Evolutionary conservation across 2,329 filamentous ascomycete genomes (phyloP), one percentile per base, ranked within the genome.

Genomic region (Calonectria crousiana): DNA sequence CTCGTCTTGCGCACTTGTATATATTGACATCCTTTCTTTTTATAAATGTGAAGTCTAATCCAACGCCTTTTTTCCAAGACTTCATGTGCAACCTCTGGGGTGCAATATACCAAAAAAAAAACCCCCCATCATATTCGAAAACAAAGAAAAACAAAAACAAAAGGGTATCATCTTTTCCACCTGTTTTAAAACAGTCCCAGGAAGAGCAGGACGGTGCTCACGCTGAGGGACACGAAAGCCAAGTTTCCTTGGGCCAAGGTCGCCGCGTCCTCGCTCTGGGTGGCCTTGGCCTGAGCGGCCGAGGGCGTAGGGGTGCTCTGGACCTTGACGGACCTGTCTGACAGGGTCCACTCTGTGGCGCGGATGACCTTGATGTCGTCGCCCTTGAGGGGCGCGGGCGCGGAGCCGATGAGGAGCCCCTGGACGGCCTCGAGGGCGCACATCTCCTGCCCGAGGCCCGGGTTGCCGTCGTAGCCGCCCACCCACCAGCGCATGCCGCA

Each of bases 401-500:
- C 84, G 6, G 85, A 78, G 18, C 83, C 79, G 18, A 87, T 84
- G 64, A 94, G 83, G 4, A 93, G 84, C 4, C 91, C 91, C 80
- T 93, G 92, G 20, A 93, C 86, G 1, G 88, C 87, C 84, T 93
- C 92, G 65, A 93, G 87, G 1, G 91, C 92, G 70, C 88, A 90
- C 90, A 93, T 91, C 81, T 93, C 89, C 83, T 92, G 90, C 6
- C 92, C 92, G 8, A 93, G 85, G 3, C 91, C 91, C 0, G 85
- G 81, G 30, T 83, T 85, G 47, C 87, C 88, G 78, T 93, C 92
- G 74, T 87, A 92, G 1, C 86, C 88, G 49, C 88, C 88, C 1
- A 86, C 84, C 74, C 92, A 92, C 92, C 92, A 94, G 80, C 88
- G 89, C 80, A 90, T 85, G n/a, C 92, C 91, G 78, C 92, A 94